A percentile compares a stretch with the other conserved stretches of the same genome.
Conservation (phyloP, 2,329 filamentous ascomycete genomes). For the Nemania sp. region DNA sequence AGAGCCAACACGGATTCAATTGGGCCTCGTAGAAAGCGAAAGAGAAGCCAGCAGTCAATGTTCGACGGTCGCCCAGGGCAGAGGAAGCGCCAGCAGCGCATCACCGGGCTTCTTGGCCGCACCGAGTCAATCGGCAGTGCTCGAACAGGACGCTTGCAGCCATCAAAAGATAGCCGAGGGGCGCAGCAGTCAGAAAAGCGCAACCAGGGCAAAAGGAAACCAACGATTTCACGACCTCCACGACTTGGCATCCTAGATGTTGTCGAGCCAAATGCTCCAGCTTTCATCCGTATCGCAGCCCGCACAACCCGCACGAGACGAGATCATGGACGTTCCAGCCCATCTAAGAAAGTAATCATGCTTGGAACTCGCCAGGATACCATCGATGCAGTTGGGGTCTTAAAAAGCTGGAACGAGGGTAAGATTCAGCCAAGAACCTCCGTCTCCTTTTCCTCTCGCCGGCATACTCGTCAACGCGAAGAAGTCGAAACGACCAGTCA, state of each 20-base stretch:
- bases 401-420: conserved; percentile 61
- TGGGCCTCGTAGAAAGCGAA: conserved; percentile 38
- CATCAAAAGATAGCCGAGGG: neutral
- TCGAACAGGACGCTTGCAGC: neutral
- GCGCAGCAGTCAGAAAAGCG: conserved; percentile 18
- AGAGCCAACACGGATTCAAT: conserved; percentile 41
- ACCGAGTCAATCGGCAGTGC: conserved; percentile 26
- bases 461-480: too few relatives aligned
- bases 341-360: conserved; percentile 59
- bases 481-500: neutral
- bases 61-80: conserved; percentile 37
- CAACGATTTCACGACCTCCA: conserved; percentile 43
- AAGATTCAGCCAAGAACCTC: conserved; percentile 51
- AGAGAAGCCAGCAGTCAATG: conserved; percentile 39
- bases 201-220: conserved; percentile 13
- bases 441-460: neutral
- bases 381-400: conserved; percentile 57
- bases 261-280: conserved; percentile 55
- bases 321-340: conserved; percentile 59
- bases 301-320: conserved; percentile 55
- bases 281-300: conserved; percentile 65
- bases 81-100: conserved; percentile 40
- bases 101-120: conserved; percentile 36
- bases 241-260: conserved; percentile 66
- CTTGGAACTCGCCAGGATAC: conserved; percentile 66